Conservation (phyloP, 345 rosid genomes). For the Linum tenue region DNA sequence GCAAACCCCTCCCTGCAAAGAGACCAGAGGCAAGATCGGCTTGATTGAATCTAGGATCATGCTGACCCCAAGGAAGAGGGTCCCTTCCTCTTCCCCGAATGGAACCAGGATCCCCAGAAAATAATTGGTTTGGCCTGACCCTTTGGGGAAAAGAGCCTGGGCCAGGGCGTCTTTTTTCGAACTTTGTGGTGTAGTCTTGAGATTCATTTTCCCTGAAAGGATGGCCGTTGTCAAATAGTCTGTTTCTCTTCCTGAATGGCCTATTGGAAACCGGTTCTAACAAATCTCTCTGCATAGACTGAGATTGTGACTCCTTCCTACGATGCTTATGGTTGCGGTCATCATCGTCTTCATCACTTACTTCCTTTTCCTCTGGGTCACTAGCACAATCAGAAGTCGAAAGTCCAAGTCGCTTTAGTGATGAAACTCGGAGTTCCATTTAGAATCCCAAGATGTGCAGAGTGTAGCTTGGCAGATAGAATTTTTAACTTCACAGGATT, state of each 20-base stretch:
- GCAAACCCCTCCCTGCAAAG: conserved; percentile 69
- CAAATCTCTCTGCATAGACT: conserved; percentile 58
- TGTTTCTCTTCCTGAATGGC: conserved; percentile 57
- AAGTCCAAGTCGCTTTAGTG: conserved; percentile 46
- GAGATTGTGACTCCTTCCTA: conserved; percentile 56
- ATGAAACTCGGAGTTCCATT: conserved; percentile 73
- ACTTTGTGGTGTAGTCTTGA: conserved; percentile 38
- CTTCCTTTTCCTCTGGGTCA: conserved; percentile 87
- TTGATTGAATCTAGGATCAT: conserved; percentile 54
- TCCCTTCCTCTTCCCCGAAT: conserved; percentile 91
- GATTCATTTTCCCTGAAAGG: conserved; percentile 46
- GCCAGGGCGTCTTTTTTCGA: conserved; percentile 54
- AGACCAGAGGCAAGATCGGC: conserved; percentile 53
- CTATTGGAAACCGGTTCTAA: conserved; percentile 47
- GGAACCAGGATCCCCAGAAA: conserved; percentile 52
- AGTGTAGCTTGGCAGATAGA: neutral
- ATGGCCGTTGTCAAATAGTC: conserved; percentile 58
- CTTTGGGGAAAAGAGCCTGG: conserved; percentile 39
- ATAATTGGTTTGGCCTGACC: conserved; percentile 44
- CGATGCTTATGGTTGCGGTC: conserved; percentile 98
- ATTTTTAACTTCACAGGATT: neutral
- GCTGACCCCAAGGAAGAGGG: conserved; percentile 58
- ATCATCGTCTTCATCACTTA: conserved; percentile 96
- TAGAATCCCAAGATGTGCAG: neutral
- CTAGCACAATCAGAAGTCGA: conserved; percentile 58